These are phyloP conservation scores for Aspergillus sp. DNA, from an alignment of 2,329 filamentous ascomycete species.

Conservation along the genomic window DNA sequence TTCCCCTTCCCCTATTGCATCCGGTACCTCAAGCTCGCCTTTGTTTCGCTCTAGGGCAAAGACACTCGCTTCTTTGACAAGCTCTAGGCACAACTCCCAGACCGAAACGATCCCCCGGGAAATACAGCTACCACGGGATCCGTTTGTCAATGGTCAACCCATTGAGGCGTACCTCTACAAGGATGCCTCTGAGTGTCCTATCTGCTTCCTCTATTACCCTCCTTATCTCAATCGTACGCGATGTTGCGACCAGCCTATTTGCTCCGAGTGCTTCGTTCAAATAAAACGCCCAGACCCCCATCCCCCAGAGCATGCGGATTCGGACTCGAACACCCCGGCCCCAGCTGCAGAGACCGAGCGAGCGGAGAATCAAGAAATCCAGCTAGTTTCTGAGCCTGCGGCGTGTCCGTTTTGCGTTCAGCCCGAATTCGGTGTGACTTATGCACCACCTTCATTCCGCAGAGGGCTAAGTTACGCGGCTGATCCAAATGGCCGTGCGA, in stretches of 20 bases:
- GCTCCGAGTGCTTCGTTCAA: conserved; percentile 98
- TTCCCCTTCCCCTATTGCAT: conserved; percentile 61
- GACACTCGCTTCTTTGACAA: conserved; percentile 81
- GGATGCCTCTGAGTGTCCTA: conserved; percentile 85
- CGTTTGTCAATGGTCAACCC: conserved; percentile 90
- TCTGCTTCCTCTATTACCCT: conserved; percentile 95
- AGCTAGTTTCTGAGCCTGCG: conserved; percentile 87
- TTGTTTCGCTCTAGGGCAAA: conserved; percentile 84
- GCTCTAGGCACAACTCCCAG: conserved; percentile 72
- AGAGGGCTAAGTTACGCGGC: conserved; percentile 75
- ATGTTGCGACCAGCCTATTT: conserved; percentile 95
- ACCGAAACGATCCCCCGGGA: conserved; percentile 77
- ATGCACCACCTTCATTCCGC: conserved; percentile 85
- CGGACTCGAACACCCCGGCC: conserved; percentile 45
- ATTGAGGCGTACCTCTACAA: conserved; percentile 95
- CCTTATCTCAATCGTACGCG: conserved; percentile 92
- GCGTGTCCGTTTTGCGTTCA: conserved; percentile 95
- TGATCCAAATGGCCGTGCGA: conserved; percentile 55
- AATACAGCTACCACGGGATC: conserved; percentile 77
- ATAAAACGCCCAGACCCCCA: conserved; percentile 95
- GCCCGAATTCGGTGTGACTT: conserved; percentile 94
- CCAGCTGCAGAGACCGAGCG: conserved; percentile 38
- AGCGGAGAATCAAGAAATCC: conserved; percentile 51
- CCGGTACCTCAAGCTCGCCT: conserved; percentile 55
- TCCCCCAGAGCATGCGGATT: conserved; percentile 73